These are phyloP conservation scores for Ruellia speciosa DNA, from an alignment of 305 asterid genomes.

Conservation along the genomic window DNA sequence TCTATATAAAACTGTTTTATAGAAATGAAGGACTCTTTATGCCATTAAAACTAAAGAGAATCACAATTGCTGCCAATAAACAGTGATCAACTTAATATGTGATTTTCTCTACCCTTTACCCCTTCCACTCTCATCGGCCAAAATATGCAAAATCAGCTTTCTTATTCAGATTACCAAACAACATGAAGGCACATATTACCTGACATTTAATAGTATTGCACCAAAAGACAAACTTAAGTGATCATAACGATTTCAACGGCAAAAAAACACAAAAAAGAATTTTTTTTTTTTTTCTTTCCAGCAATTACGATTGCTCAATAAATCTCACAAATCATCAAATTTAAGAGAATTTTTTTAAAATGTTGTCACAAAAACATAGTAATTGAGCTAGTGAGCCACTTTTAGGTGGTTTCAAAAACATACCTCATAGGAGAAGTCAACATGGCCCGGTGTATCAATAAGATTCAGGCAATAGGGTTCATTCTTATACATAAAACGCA, in stretches of 20 bases:
- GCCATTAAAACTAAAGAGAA: not conserved
- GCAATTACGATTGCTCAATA: slow-evolving; percentile 2
- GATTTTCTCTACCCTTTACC: not conserved
- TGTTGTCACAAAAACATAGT: not conserved
- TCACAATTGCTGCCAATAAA: not conserved
- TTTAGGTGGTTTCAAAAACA: slow-evolving; percentile 19
- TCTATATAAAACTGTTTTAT: not conserved
- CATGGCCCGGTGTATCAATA: slow-evolving; percentile 97
- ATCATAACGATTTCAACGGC: not conserved
- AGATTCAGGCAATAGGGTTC: slow-evolving; percentile 93
- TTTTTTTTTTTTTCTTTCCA: not conserved
- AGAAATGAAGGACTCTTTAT: not conserved
- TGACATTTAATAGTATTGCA: slow-evolving; percentile 7
- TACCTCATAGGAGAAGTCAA: slow-evolving; percentile 98
- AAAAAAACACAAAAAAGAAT: too few relatives aligned
- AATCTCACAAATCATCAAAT: slow-evolving; percentile 9
- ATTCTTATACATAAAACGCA: slow-evolving; percentile 65
- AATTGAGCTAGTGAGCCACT: slow-evolving; percentile 3
- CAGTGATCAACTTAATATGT: not conserved
- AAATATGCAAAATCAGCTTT: too few relatives aligned
- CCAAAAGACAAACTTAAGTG: slow-evolving; percentile 8
- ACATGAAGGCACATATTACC: slow-evolving; percentile 7
- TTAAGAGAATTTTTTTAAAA: slow-evolving; percentile 5
- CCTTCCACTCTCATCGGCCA: not conserved
- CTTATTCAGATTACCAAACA: slow-evolving; percentile 1